Percentiles rank a stretch among this genome's conserved stretches.
phyloP scores from a whole-genome alignment of 805 yeast species.

The Wickerhamiella shivajii region DNA sequence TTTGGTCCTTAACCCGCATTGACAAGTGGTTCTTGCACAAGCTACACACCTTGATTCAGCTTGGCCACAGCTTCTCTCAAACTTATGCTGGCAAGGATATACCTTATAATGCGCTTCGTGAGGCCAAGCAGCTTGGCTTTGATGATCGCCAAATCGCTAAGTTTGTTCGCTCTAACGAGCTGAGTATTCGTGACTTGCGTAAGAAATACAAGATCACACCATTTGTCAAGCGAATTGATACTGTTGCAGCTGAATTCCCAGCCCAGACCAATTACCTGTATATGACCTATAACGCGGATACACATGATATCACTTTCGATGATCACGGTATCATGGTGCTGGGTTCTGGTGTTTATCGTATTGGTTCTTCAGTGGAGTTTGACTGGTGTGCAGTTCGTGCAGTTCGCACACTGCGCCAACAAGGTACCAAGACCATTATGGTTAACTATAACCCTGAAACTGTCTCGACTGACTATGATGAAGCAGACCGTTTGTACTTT shows the following conservation, averaged over 20 bases:
- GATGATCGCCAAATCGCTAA: slow-evolving; percentile 94
- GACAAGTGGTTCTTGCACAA: slow-evolving; percentile 95
- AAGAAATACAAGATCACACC: slow-evolving; percentile 78
- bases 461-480: slow-evolving; percentile 97
- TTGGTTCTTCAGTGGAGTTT: slow-evolving; percentile 96
- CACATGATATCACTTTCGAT: slow-evolving; percentile 73
- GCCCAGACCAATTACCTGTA: slow-evolving; percentile 89
- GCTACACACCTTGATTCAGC: slow-evolving; percentile 57
- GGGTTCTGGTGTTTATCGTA: slow-evolving; percentile 97
- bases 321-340: slow-evolving; percentile 91
- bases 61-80: slow-evolving; percentile 33
- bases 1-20: slow-evolving; percentile 80
- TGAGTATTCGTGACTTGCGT: slow-evolving; percentile 80
- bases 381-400: slow-evolving; percentile 99
- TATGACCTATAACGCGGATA: slow-evolving; percentile 85
- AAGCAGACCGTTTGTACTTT: slow-evolving; percentile 90
- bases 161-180: slow-evolving; percentile 77
- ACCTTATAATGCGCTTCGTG: slow-evolving; percentile 35
- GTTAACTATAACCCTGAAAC: slow-evolving; percentile 97
- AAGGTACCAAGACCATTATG: slow-evolving; percentile 85
- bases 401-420: slow-evolving; percentile 78
- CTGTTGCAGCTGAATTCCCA: slow-evolving; percentile 98
- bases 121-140: slow-evolving; percentile 93
- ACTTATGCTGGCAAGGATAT: slow-evolving; percentile 11
- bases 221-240: slow-evolving; percentile 91